Base-by-base conservation (phyloP, 768 basidiomycete species). In the Podaxis rugospora region DNA sequence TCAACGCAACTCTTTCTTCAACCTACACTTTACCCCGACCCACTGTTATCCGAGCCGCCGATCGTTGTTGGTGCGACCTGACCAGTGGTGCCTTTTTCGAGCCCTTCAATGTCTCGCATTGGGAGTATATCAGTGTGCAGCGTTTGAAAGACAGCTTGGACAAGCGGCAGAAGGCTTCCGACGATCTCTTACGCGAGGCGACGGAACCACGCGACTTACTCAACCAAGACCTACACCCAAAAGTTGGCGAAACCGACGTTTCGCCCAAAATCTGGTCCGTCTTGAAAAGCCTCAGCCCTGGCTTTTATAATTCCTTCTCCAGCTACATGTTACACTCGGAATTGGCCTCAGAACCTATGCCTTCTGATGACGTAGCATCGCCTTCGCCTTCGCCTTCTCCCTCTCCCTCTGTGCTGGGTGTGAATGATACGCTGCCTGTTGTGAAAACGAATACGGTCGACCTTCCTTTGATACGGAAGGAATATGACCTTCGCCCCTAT, bases 51-150 rank as follows among this genome's bases (percentile, higher is more conserved):
- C 84, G 82, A 27, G 79, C 90, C 2, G 78, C 81, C 3, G 92
- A 93, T 66, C 84, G 91, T 50, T 94, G 92, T 68, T 94, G 92
- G 92, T 93, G 92, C 65, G 92, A 93, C 67, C 76, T 92, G 62
- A 82, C 85, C 18, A 74, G 76, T 16, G 78, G 78, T 16, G 79
- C 80, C 13, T 76, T 92, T 62, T 94, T 93, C 66, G 85, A 89
- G 63, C 88, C 90, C 5, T 92, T 86, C 73, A 88, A 93, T 64
- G 76, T 87, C 51, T 83, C 88, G 35, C 79, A 78, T 51, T 94
- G 92, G 92, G 92, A 93, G 68, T 71, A 73, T 63, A 71, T 80
- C 59, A 90, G 88, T 66, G 78, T 93, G 13, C 74, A 81, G 60
- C 78, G 76, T 51, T 68, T 75, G 61, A 78, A 69, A 59, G 70